Evolutionary conservation across 306 rosid genomes (phyloP).

Genomic region (Crataegus laevigata): DNA sequence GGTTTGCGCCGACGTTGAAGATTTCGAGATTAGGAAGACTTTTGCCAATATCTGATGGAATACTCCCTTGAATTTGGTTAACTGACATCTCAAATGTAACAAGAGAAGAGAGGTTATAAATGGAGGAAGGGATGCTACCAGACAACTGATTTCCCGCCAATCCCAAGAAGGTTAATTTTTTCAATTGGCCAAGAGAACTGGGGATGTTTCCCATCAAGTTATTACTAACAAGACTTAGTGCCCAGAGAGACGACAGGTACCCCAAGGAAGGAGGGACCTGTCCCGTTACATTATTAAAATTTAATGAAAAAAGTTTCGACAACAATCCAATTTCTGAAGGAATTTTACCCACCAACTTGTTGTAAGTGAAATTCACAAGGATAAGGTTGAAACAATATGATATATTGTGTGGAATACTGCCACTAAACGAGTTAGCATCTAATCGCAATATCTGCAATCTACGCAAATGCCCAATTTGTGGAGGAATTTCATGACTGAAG

Average conservation of each 20-base stretch:
- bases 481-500: background rate
- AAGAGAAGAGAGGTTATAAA: background rate
- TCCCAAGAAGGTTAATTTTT: background rate
- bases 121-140: background rate
- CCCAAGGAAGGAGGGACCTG: background rate
- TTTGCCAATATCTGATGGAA: background rate
- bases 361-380: background rate
- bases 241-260: background rate
- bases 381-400: background rate
- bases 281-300: rapidly evolving
- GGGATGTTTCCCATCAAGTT: background rate
- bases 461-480: background rate
- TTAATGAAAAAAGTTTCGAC: rapidly evolving
- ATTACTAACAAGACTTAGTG: rapidly evolving
- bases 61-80: background rate
- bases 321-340: background rate
- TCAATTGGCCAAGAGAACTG: background rate
- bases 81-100: rapidly evolving
- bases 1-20: rapidly evolving
- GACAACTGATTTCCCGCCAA: background rate
- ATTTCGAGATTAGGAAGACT: background rate
- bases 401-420: background rate
- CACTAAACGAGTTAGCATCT: background rate
- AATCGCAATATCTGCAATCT: background rate
- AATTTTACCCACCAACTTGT: background rate